phyloP scores from a whole-genome alignment of 1,284 basidiomycete genomes.

The Fomitopsis betulina region DNA sequence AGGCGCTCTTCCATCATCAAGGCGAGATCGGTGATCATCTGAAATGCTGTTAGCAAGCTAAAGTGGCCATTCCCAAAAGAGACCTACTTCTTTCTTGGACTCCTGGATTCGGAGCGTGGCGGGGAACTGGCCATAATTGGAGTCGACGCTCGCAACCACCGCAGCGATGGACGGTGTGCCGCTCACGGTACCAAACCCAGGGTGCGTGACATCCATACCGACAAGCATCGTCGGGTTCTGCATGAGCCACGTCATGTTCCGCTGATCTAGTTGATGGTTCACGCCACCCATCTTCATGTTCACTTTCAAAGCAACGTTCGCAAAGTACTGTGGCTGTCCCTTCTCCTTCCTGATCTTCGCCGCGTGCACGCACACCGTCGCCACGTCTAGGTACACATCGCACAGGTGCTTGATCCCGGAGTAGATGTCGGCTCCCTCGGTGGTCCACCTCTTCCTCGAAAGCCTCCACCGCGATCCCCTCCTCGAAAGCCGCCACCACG shows the following conservation, averaged over 20 bases:
- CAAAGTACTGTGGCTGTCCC: constrained; percentile 67
- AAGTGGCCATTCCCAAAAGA: neutral
- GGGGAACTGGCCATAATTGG: constrained; percentile 63
- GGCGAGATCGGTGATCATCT: constrained; percentile 69
- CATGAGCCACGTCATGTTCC: constrained; percentile 48
- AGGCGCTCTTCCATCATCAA: constrained; percentile 71
- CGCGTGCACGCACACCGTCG: constrained; percentile 65
- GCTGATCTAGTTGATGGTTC: constrained; percentile 59
- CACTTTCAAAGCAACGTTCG: constrained; percentile 74
- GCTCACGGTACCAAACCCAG: constrained; percentile 58
- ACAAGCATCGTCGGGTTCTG: constrained; percentile 67
- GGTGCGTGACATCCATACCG: constrained; percentile 83
- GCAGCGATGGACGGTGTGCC: constrained; percentile 77
- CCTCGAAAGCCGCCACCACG: constrained; percentile 16
- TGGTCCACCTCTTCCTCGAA: constrained; percentile 16
- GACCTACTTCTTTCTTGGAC: constrained; percentile 63
- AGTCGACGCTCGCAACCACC: constrained; percentile 69
- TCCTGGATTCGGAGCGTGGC: constrained; percentile 70
- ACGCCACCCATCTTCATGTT: constrained; percentile 80
- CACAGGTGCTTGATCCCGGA: constrained; percentile 66
- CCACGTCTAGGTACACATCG: constrained; percentile 60
- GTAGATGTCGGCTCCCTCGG: constrained; percentile 50
- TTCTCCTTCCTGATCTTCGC: constrained; percentile 57
- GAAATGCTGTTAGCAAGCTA: neutral
- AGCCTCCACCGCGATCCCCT: constrained; percentile 7